These are phyloP conservation scores for Limtongia smithiae DNA, from an alignment of 805 yeast genomes.

Conservation along the genomic window DNA sequence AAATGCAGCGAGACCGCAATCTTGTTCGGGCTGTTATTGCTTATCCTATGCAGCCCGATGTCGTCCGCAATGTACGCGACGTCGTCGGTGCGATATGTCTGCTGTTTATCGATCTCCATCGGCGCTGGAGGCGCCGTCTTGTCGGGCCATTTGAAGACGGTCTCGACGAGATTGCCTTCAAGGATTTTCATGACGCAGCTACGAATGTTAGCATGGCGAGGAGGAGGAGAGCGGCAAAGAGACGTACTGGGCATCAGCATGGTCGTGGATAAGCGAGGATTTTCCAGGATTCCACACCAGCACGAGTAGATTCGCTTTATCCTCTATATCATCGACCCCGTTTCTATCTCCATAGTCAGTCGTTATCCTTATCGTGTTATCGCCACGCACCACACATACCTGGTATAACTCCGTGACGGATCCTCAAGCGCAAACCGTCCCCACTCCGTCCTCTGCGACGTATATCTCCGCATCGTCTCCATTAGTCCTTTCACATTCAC, in stretches of 20 bases:
- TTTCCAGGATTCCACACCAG: constrained; percentile 69
- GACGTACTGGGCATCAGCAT: constrained; percentile 58
- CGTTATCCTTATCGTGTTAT: too few species aligned
- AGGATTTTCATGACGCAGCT: constrained; percentile 65
- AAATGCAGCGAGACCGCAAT: constrained; percentile 63
- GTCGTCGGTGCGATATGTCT: constrained; percentile 37
- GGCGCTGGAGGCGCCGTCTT: constrained; percentile 30
- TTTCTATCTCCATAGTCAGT: too few species aligned
- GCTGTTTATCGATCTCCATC: constrained; percentile 33
- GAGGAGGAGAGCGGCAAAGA: neutral
- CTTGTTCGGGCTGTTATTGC: constrained; percentile 45
- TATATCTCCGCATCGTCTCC: constrained; percentile 48
- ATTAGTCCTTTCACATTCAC: constrained; percentile 51
- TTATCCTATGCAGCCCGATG: constrained; percentile 63
- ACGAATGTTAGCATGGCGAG: neutral
- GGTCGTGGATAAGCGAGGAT: constrained; percentile 67
- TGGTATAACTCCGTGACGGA: constrained; percentile 48
- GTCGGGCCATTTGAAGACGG: constrained; percentile 51
- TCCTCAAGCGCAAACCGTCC: constrained; percentile 54
- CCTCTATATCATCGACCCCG: constrained; percentile 71
- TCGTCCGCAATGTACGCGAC: constrained; percentile 65
- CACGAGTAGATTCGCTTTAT: constrained; percentile 62
- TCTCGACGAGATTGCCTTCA: constrained; percentile 56
- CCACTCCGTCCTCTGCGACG: constrained; percentile 55
- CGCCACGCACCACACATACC: too few species aligned